Base-by-base conservation (phyloP, 2,329 filamentous ascomycete genomes). In the Aspergillus jensenii region DNA sequence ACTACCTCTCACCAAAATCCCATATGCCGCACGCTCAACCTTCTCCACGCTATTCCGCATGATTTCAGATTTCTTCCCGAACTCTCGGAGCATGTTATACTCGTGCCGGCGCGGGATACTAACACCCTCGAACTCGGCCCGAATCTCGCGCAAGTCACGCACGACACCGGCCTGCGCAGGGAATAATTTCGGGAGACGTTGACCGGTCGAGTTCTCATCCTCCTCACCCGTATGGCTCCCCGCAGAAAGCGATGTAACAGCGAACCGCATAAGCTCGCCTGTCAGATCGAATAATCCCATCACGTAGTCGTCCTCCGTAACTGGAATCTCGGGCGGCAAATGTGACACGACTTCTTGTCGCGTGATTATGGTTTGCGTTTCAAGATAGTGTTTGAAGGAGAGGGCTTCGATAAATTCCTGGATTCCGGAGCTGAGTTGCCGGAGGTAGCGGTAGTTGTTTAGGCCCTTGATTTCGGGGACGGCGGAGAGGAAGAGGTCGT, bases 231-330 rank as follows among this genome's bases (percentile, higher is more conserved):
- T 72, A 43, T 77, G 77, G 14, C 89, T 89, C 21, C 81, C 87
- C 5, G 92, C 89, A 1, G 92, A 92, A 72, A 96, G 90, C 25
- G 87, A 87, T 6, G 93, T 93, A 51, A 96, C 95, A 0, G 91
- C 92, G 75, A 97, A 98, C 31, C 93, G 85, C 95, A 99, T 99
- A 80, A 98, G 82, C 78, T 99, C 95, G 40, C 95, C 95, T 1
- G 93, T 93, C 65, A 98, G 84, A 74, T 99, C 95, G 69, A 96
- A 97, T 2, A 99, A 77, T 8, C 93, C 95, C 62, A 95, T 88
- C 58, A 96, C 78, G 71, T 96, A 98, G 74, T 99, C 95, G 55
- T 93, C 86, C 25, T 87, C 82, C 1, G 90, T 91, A 19, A 97
- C 79, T 0, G 80, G 68, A 2, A 97, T 82, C 1, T 80, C 81